Evolutionary conservation across 495 filamentous ascomycete species (phyloP).

Genomic region (Niebla homalea): DNA sequence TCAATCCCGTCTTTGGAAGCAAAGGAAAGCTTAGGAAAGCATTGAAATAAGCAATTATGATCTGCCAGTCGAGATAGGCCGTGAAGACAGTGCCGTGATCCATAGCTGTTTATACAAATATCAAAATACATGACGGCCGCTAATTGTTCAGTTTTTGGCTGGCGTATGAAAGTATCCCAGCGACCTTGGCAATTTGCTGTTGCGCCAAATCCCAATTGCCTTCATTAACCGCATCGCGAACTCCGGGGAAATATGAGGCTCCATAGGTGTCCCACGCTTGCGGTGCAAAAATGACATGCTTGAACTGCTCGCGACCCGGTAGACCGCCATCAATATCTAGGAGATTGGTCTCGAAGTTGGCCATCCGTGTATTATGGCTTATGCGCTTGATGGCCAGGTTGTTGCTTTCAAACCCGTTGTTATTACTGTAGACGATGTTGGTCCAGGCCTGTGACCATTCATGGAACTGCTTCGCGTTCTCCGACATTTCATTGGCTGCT

Average conservation of each 20-base stretch:
- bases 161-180: slow-evolving; percentile 52
- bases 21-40: too few species aligned
- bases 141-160: slow-evolving; percentile 41
- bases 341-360: slow-evolving; percentile 68
- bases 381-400: slow-evolving; percentile 48
- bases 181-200: slow-evolving; percentile 56
- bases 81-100: too few species aligned
- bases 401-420: slow-evolving; percentile 57
- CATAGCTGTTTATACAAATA: too few species aligned
- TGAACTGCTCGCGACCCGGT: slow-evolving; percentile 84
- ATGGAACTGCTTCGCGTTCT: slow-evolving; percentile 50
- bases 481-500: slow-evolving; percentile 45
- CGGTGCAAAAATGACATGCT: slow-evolving; percentile 81
- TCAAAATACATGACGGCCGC: not conserved
- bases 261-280: slow-evolving; percentile 66
- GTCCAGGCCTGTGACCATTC: slow-evolving; percentile 61
- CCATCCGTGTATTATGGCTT: slow-evolving; percentile 57
- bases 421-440: slow-evolving; percentile 18
- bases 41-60: too few species aligned
- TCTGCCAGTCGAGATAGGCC: too few species aligned
- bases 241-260: slow-evolving; percentile 65
- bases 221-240: slow-evolving; percentile 65
- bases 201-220: slow-evolving; percentile 60
- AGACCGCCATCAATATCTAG: slow-evolving; percentile 69
- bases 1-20: too few species aligned